Percentiles rank a stretch among this genome's conserved stretches.
Conservation (phyloP, 345 rosid genomes). For the Zanthoxylum bungeanum region DNA sequence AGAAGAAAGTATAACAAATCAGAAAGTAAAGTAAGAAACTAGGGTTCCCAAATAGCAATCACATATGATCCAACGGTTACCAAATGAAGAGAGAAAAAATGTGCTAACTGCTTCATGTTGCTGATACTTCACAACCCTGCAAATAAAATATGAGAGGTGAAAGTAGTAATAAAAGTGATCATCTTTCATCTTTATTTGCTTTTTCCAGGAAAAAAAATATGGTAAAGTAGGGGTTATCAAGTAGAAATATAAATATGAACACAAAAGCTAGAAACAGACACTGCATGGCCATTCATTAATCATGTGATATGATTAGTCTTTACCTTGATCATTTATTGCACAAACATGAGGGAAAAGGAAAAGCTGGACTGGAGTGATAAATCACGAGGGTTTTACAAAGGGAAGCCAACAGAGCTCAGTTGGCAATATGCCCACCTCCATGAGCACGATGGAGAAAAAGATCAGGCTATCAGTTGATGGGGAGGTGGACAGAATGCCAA, state of each 20-base stretch:
- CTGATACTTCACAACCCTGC: not conserved
- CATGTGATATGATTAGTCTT: not conserved
- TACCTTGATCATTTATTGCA: constrained; percentile 21
- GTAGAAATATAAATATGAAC: not conserved
- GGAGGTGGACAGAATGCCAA: constrained; percentile 99
- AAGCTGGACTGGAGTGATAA: not conserved
- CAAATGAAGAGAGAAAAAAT: not conserved
- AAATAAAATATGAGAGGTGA: constrained; percentile 5
- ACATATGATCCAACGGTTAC: not conserved
- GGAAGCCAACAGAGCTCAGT: constrained; percentile 71
- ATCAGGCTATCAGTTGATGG: not conserved
- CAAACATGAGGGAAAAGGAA: no score
- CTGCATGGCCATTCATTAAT: no score
- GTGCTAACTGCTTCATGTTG: not conserved
- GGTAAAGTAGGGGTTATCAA: not conserved
- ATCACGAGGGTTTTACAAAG: constrained; percentile 76
- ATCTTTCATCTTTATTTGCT: not conserved
- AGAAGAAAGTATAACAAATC: no score
- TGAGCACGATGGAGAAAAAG: not conserved
- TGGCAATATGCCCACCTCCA: constrained; percentile 97
- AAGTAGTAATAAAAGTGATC: not conserved
- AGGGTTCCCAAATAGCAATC: constrained; percentile 17
- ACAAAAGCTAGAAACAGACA: not conserved
- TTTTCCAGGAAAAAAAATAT: not conserved
- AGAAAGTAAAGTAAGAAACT: not conserved